phyloP scores from a whole-genome alignment of 2,329 filamentous ascomycete genomes.

The Sarocladium oryzae region DNA sequence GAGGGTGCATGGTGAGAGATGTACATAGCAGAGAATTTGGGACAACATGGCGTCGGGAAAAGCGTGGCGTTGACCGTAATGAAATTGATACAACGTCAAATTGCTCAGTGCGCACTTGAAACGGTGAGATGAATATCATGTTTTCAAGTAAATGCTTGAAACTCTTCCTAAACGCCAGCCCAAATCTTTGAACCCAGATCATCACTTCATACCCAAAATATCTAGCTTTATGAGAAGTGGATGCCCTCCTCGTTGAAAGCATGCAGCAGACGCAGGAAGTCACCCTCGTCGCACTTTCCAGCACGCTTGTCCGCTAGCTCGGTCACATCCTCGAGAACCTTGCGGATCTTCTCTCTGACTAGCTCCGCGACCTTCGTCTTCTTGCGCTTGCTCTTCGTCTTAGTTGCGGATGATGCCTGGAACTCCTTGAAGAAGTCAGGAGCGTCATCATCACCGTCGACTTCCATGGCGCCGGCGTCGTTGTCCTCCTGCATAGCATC shows the following conservation, averaged over 20 bases:
- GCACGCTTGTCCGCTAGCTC: slow-evolving; percentile 74
- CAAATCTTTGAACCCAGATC: not conserved
- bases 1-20: not conserved
- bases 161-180: not conserved
- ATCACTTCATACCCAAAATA: slow-evolving; percentile 1
- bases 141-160: not conserved
- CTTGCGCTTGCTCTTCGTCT: slow-evolving; percentile 64
- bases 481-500: slow-evolving; percentile 33
- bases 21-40: not conserved
- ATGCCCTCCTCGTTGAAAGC: slow-evolving; percentile 90
- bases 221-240: slow-evolving; percentile 63
- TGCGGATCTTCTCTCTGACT: slow-evolving; percentile 80
- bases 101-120: not conserved
- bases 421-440: slow-evolving; percentile 77
- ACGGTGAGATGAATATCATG: too few relatives aligned
- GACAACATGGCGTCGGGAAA: not conserved
- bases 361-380: slow-evolving; percentile 75
- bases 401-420: slow-evolving; percentile 35
- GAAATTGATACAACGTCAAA: not conserved
- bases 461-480: slow-evolving; percentile 37
- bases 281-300: slow-evolving; percentile 84
- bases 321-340: slow-evolving; percentile 76
- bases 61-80: not conserved
- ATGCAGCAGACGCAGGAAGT: slow-evolving; percentile 74
- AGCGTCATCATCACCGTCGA: slow-evolving; percentile 62